A percentile compares a stretch with the other conserved stretches of the same genome.
These are phyloP conservation scores for Lenwebbia sp. DNA, from an alignment of 345 rosid genomes.

Conservation along the genomic window DNA sequence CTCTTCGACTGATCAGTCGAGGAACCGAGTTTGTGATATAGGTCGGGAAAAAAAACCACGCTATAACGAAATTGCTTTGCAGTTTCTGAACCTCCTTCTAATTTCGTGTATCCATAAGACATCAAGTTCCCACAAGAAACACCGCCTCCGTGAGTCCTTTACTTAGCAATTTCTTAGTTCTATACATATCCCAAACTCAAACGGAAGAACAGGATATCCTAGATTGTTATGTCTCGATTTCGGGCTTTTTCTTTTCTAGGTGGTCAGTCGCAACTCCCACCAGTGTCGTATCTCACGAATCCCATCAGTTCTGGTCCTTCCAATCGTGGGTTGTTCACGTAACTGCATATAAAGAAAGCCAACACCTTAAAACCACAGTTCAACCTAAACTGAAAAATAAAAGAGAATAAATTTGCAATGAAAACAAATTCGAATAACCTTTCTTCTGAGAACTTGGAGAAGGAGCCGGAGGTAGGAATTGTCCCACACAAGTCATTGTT, in stretches of 20 bases:
- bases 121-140: not conserved
- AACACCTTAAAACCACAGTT: not conserved
- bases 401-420: not conserved
- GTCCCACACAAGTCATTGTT: conserved; percentile 67
- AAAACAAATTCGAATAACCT: conserved; percentile 20
- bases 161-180: not conserved
- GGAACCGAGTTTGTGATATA: not conserved
- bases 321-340: conserved; percentile 40
- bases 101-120: not conserved
- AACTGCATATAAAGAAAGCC: conserved; percentile 19
- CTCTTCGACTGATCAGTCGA: not conserved
- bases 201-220: not conserved
- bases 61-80: not conserved
- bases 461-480: conserved; percentile 50
- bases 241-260: not conserved
- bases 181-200: not conserved
- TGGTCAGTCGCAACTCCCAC: conserved; percentile 36
- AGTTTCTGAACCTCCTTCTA: not conserved
- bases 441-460: conserved; percentile 53
- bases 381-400: not conserved
- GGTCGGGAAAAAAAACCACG: not conserved
- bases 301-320: conserved; percentile 81
- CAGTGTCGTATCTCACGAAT: conserved; percentile 48
- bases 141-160: not conserved
- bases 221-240: not conserved